phyloP scores from a whole-genome alignment of 1,284 basidiomycete genomes.

The Heliocybe sulcata region DNA sequence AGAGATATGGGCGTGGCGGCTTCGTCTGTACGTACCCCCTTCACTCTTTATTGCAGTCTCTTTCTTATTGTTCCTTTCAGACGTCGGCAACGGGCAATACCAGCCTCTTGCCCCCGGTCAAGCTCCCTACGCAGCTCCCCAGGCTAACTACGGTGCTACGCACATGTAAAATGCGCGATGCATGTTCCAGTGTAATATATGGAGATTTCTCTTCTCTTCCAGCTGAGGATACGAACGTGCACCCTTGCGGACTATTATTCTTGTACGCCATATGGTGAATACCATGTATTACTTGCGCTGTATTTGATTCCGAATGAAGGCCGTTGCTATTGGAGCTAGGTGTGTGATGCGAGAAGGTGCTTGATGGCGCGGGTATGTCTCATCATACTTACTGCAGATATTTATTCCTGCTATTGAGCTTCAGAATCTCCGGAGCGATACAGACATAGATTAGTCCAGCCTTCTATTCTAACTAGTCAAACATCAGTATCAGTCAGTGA shows the following conservation, averaged over 20 bases:
- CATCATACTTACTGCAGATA: no score
- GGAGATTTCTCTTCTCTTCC: no score
- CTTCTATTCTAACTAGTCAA: background rate
- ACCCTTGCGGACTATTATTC: no score
- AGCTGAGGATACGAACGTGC: no score
- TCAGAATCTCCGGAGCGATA: background rate
- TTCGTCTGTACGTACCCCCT: constrained; percentile 32
- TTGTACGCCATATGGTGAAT: no score
- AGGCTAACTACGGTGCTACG: constrained; percentile 34
- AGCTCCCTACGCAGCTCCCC: constrained; percentile 18
- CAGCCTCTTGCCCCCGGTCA: constrained; percentile 28
- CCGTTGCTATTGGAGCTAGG: no score
- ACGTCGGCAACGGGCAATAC: constrained; percentile 49
- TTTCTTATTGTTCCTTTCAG: constrained; percentile 20
- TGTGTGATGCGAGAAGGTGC: no score
- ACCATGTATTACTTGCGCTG: no score
- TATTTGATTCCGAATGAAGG: no score
- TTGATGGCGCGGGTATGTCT: no score
- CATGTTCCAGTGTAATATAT: background rate
- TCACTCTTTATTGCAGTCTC: background rate
- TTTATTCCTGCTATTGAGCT: background rate
- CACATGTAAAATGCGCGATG: background rate
- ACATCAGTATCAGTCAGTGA: background rate
- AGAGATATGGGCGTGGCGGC: constrained; percentile 45
- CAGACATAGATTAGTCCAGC: background rate